Base-by-base conservation (phyloP, 2,329 filamentous ascomycete species). In the Trichoderma citrinoviride region DNA sequence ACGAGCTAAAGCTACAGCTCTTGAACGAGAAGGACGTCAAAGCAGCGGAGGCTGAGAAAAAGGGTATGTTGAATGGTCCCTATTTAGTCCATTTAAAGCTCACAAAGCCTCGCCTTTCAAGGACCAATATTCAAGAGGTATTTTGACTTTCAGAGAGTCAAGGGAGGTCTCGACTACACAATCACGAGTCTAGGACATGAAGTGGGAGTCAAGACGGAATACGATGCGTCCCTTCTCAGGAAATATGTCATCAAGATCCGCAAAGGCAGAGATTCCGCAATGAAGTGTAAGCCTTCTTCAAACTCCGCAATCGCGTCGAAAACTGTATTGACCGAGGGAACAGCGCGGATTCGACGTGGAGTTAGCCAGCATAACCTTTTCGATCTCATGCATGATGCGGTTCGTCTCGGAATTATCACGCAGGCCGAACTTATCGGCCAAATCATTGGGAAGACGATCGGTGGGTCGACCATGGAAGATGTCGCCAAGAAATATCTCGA, bases 171-270 rank as follows among this genome's bases (percentile, higher is more conserved):
- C 7, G 52, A 64, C 44, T 64, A 64, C 44, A 57, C 37, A 21
- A 61, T 65, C 17, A 53, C 37, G 15, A 65, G 63, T 14, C 54
- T 65, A 6, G 63, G 63, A 3, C 63, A 65, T 57, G 27, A 29
- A 3, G 41, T 65, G 21, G 63, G 63, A 12, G 27, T 65, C 3
- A 65, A 53, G 37, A 65, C 63, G n/a, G n/a, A 53, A 33, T 65
- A 65, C 33, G 27, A 19, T 10, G 27, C 15, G 10, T 25, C 54
- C 10, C 15, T 17, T 33, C 19, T 65, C 5, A 40, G 43, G 29
- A 43, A 40, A 37, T 46, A 65, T 46, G 27, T 40, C 17, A 61
- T 65, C 37, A 61, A 52, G 33, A 33, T 65, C 8, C 49, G 44
- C n/a, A 65, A 65, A 44, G 43, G 43, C 12, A 25, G 53, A 17